Percentiles rank a stretch among this genome's conserved stretches.
Evolutionary conservation across 164 flowering plant genomes (phyloP).

Genomic region (Hamamelis virginiana): DNA sequence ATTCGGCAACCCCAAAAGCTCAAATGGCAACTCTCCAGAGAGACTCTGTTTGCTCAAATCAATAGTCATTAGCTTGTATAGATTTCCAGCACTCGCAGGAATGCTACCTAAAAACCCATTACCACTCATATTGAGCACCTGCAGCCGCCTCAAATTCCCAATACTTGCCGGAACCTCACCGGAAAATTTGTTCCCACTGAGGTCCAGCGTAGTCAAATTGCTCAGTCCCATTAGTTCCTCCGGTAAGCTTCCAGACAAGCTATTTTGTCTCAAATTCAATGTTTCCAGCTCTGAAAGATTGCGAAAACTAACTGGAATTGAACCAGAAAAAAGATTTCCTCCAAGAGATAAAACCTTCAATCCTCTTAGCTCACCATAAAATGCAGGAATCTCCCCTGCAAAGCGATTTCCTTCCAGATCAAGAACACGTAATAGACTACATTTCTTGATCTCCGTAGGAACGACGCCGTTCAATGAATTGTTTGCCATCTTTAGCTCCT

Average conservation of each 20-base stretch:
- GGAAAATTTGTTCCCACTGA: conserved; percentile 44
- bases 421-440: conserved; percentile 31
- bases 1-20: conserved; percentile 55
- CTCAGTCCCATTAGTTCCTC: conserved; percentile 33
- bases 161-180: conserved; percentile 37
- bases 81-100: conserved; percentile 47
- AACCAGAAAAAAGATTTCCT: conserved; percentile 41
- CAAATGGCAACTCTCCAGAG: conserved; percentile 52
- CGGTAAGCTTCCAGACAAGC: conserved; percentile 36
- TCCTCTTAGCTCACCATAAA: conserved; percentile 35
- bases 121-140: conserved; percentile 48
- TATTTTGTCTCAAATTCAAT: conserved; percentile 37
- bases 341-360: conserved; percentile 37
- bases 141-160: conserved; percentile 36
- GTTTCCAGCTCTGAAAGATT: conserved; percentile 28
- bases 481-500: conserved; percentile 30
- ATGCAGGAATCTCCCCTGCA: conserved; percentile 36
- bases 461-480: conserved; percentile 34
- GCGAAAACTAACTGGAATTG: conserved; percentile 33
- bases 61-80: conserved; percentile 40
- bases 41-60: conserved; percentile 58
- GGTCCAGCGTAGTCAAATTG: conserved; percentile 44
- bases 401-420: conserved; percentile 47
- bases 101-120: conserved; percentile 46
- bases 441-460: conserved; percentile 43